A percentile compares a stretch with the other conserved stretches of the same genome.
These are phyloP conservation scores for Pichia phayaonensis DNA, from an alignment of 805 yeast genomes.

Conservation along the genomic window DNA sequence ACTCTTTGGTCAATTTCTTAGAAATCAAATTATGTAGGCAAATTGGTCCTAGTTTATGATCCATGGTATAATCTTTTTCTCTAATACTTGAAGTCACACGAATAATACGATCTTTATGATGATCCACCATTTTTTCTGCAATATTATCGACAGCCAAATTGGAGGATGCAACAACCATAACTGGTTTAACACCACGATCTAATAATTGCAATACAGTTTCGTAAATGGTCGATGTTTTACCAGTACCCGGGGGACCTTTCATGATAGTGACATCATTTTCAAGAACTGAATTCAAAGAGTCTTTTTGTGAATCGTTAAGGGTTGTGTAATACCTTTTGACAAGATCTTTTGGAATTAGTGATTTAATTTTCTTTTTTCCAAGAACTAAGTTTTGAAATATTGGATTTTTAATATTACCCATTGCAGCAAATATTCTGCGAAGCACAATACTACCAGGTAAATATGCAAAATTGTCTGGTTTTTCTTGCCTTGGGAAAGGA, in stretches of 20 bases:
- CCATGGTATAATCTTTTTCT: conserved; percentile 48
- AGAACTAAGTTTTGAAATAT: conserved; percentile 33
- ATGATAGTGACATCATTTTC: conserved; percentile 49
- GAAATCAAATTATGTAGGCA: conserved; percentile 57
- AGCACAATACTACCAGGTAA: conserved; percentile 59
- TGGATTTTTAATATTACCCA: conserved; percentile 49
- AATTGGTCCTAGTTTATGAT: conserved; percentile 50
- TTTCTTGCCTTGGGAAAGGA: conserved; percentile 18
- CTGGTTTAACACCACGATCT: conserved; percentile 51
- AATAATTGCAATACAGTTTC: conserved; percentile 71
- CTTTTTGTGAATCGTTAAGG: conserved; percentile 63
- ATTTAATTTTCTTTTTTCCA: conserved; percentile 25
- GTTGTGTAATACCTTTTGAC: not conserved
- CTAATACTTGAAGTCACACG: conserved; percentile 53
- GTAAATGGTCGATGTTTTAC: conserved; percentile 74
- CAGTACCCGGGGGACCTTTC: conserved; percentile 79
- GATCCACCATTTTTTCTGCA: conserved; percentile 55
- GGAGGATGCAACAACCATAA: conserved; percentile 66
- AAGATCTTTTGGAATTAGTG: conserved; percentile 21
- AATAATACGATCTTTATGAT: conserved; percentile 42
- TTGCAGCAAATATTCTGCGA: conserved; percentile 55
- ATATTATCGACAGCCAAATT: conserved; percentile 69
- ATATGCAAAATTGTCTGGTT: conserved; percentile 29
- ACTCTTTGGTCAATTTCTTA: conserved; percentile 37
- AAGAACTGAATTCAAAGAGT: conserved; percentile 63